phyloP scores from a whole-genome alignment of 768 basidiomycete species.

The Mycena maculata region DNA sequence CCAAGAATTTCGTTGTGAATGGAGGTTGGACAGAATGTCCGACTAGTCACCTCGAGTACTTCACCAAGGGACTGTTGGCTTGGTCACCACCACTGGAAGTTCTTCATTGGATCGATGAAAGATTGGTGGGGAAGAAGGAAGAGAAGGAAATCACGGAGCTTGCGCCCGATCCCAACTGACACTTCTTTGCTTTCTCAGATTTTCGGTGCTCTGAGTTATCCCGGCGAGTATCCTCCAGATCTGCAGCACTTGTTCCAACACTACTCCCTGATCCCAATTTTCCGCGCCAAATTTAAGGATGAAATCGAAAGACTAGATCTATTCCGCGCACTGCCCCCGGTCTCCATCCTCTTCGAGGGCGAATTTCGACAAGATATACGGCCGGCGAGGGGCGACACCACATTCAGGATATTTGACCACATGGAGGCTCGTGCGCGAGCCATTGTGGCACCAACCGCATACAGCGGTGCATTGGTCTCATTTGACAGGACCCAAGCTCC shows the following conservation, averaged over 20 bases:
- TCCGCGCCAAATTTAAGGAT: background rate
- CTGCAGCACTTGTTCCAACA: background rate
- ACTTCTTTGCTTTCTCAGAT: background rate
- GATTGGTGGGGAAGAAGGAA: background rate
- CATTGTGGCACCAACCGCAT: too few relatives aligned
- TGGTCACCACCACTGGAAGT: background rate
- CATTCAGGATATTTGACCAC: background rate
- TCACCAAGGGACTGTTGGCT: background rate
- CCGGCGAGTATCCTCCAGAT: background rate
- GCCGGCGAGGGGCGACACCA: background rate
- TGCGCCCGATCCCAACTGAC: too few relatives aligned
- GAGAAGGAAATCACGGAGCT: background rate
- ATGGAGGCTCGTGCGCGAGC: too few relatives aligned
- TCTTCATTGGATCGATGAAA: background rate
- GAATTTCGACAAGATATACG: background rate
- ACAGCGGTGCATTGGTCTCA: too few relatives aligned
- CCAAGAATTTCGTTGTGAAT: background rate
- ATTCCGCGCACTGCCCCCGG: background rate
- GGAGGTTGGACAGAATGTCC: background rate
- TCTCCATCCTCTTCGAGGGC: background rate
- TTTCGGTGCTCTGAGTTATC: background rate
- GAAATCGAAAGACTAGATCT: background rate
- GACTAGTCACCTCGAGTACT: constrained; percentile 2
- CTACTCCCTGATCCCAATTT: background rate
- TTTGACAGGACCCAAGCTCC: too few relatives aligned